Conservation (phyloP, 1,284 basidiomycete species). For the Ceratobasidium sp. region DNA sequence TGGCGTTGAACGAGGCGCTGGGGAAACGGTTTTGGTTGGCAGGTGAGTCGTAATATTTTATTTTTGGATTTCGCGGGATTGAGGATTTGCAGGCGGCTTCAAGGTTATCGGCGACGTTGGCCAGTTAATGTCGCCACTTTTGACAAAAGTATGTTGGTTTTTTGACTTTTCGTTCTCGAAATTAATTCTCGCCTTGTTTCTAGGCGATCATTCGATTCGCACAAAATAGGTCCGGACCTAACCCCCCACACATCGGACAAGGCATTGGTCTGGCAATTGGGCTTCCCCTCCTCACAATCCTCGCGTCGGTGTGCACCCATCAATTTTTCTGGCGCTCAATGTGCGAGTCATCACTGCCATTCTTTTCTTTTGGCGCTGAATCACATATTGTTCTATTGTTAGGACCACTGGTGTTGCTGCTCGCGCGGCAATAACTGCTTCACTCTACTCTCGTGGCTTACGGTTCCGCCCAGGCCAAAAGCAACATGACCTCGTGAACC, state of each 20-base stretch:
- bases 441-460: conserved; percentile 81
- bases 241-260: conserved; percentile 66
- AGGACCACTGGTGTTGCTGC: conserved; percentile 75
- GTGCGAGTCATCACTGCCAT: not conserved
- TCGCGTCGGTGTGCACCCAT: conserved; percentile 71
- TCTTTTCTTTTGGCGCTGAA: not conserved
- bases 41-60: conserved; percentile 59
- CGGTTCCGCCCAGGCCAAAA: conserved; percentile 5
- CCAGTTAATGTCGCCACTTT: conserved; percentile 74
- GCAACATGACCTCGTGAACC: conserved; percentile 75
- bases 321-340: conserved; percentile 86
- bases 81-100: conserved; percentile 55
- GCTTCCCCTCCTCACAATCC: conserved; percentile 73
- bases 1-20: conserved; percentile 81
- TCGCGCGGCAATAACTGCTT: conserved; percentile 78
- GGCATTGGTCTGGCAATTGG: conserved; percentile 81
- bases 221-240: conserved; percentile 12
- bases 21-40: conserved; percentile 78
- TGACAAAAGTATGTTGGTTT: conserved; percentile 65
- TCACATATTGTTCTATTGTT: not conserved
- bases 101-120: conserved; percentile 61
- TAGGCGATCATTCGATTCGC: conserved; percentile 39
- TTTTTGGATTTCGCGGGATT: not conserved
- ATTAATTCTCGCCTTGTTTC: too few species aligned
- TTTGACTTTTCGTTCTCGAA: too few species aligned